These are phyloP conservation scores for Iberis pinnata DNA, from an alignment of 345 rosid genomes.

Conservation along the genomic window DNA sequence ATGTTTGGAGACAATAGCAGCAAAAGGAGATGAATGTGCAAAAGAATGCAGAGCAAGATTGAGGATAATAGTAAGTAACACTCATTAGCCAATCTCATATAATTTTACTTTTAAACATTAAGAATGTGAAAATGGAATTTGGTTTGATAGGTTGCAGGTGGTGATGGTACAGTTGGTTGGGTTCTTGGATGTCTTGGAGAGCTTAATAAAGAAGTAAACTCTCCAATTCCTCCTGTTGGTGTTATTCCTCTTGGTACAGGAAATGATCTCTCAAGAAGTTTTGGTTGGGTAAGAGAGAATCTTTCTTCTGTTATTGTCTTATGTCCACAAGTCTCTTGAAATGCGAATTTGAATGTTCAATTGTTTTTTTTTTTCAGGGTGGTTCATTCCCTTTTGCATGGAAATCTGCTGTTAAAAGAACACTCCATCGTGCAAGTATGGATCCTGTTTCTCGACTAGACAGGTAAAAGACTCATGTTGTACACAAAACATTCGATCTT, in stretches of 20 bases:
- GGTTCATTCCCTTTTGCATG: constrained; percentile 94
- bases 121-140: constrained; percentile 6
- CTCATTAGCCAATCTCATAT: background rate
- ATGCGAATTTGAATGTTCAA: background rate
- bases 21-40: constrained; percentile 70
- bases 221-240: constrained; percentile 82
- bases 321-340: constrained; percentile 9
- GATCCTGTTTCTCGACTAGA: constrained; percentile 67
- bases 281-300: constrained; percentile 79
- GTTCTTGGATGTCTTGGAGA: constrained; percentile 78
- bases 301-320: constrained; percentile 9
- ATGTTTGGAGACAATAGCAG: constrained; percentile 65
- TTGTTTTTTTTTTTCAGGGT: constrained; percentile 54
- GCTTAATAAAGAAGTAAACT: constrained; percentile 45
- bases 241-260: constrained; percentile 96
- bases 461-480: constrained; percentile 37
- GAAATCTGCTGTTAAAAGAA: constrained; percentile 84
- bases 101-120: background rate
- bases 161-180: constrained; percentile 99
- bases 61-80: constrained; percentile 60
- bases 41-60: constrained; percentile 62
- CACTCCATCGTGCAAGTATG: constrained; percentile 51
- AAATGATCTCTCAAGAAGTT: constrained; percentile 89
- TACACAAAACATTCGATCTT: background rate
- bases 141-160: constrained; percentile 83